Evolutionary conservation across 2,329 filamentous ascomycete genomes (phyloP), one percentile per base, ranked within the genome.

Genomic region (Pseudocercospora macadamiae): DNA sequence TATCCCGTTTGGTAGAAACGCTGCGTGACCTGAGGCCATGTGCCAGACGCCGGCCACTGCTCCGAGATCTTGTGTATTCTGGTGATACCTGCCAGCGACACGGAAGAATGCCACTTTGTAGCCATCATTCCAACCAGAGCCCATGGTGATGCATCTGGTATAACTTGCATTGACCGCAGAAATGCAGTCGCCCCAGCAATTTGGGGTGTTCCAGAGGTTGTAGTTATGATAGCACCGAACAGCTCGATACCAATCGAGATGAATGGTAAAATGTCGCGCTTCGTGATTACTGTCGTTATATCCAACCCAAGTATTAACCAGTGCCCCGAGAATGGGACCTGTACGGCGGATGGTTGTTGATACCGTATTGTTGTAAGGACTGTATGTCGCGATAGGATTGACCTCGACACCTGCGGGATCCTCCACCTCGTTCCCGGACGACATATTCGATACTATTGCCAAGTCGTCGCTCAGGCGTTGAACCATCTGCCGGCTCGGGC

Each of bases 401-500:
- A n/a, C n/a, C n/a, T n/a, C n/a, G n/a, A n/a, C n/a, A n/a, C n/a
- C n/a, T n/a, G n/a, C n/a, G n/a, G n/a, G n/a, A n/a, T n/a, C n/a
- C n/a, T n/a, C n/a, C n/a, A n/a, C n/a, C n/a, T n/a, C n/a, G n/a
- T n/a, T n/a, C n/a, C 57, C 56, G 3, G 21, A 4, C 3, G 59
- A 59, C 5, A 58, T 51, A 5, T 32, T 28, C 3, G 7, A 12
- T 12, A 61, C 37, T 25, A 32, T 42, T 1, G n/a, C 1, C 4
- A 26, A 54, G 32, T 68, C 65, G 16, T 52, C 48, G 9, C 55
- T 63, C 0, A 70, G 39, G 12, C 59, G 51, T 1, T 54, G 26
- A 30, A 71, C 37, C 7, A 67, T 47, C 34, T 70, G 66, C 8
- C 67, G 65, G 44, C 45, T 66, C 1, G 69, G 64, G 3, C 57